phyloP scores from a whole-genome alignment of 768 basidiomycete species.

The Naganishia vaughanmartiniae region DNA sequence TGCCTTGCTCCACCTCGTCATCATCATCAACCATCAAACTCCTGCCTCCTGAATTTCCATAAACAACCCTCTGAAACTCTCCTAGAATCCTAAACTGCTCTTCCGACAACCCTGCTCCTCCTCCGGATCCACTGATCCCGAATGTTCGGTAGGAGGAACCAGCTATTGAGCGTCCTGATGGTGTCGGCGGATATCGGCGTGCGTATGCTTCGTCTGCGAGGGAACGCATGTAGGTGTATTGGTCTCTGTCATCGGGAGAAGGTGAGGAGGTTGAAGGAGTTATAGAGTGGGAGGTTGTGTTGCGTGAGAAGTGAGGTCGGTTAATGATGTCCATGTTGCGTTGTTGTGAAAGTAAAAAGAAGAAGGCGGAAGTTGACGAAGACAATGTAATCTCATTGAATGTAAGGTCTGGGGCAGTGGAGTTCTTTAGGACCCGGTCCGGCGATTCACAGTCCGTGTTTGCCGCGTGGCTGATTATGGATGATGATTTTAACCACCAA shows the following conservation, averaged over 20 bases:
- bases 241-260: background rate
- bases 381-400: no score
- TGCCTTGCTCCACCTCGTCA: background rate
- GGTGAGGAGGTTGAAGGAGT: background rate
- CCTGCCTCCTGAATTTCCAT: conserved; percentile 2
- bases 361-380: background rate
- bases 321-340: background rate
- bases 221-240: background rate
- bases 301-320: background rate
- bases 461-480: no score
- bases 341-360: background rate
- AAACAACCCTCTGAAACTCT: conserved; percentile 31
- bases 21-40: conserved; percentile 14
- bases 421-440: no score
- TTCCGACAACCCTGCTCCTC: background rate
- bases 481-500: background rate
- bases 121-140: background rate
- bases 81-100: conserved; percentile 24
- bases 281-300: background rate
- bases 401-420: no score
- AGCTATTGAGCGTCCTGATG: background rate
- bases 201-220: background rate
- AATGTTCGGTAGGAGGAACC: background rate
- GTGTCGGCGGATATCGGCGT: background rate
- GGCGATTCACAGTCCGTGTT: no score